Evolutionary conservation across 108 stramenopile species (phyloP).

Genomic region (Nitzschia sp.): DNA sequence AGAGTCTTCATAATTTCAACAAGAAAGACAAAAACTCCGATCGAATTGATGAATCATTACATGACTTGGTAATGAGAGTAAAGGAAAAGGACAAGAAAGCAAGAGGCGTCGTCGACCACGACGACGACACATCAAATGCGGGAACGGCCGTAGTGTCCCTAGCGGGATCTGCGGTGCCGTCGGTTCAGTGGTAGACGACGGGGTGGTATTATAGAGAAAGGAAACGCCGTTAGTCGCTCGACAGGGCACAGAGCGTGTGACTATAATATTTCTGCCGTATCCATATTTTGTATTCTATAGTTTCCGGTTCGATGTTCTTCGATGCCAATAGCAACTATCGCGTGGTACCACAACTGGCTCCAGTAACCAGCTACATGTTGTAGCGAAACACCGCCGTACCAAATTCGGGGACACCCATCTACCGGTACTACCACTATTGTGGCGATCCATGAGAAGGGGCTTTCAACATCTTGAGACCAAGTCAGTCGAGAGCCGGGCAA

Average conservation of each 20-base stretch:
- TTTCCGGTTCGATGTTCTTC: too few species aligned
- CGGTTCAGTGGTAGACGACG: neutral
- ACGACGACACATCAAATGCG: neutral
- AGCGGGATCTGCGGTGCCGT: neutral
- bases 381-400: conserved; percentile 1
- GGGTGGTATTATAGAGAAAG: too few species aligned
- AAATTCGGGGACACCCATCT: neutral
- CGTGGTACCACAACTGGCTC: neutral
- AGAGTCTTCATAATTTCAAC: neutral
- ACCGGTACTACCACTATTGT: neutral
- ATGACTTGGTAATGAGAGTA: conserved; percentile 3
- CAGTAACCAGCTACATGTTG: neutral
- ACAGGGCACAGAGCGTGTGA: too few species aligned
- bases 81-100: conserved; percentile 11
- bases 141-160: too few species aligned
- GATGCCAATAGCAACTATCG: neutral
- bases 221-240: too few species aligned
- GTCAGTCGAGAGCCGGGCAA: too few species aligned
- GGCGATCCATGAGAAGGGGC: neutral
- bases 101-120: neutral
- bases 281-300: too few species aligned
- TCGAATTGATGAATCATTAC: conserved; percentile 3
- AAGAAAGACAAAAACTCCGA: neutral
- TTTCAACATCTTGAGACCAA: too few species aligned
- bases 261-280: too few species aligned